A percentile compares a stretch with the other conserved stretches of the same genome.
These are phyloP conservation scores for Penicillium sp. DNA, from an alignment of 2,329 filamentous ascomycete genomes.

Conservation along the genomic window DNA sequence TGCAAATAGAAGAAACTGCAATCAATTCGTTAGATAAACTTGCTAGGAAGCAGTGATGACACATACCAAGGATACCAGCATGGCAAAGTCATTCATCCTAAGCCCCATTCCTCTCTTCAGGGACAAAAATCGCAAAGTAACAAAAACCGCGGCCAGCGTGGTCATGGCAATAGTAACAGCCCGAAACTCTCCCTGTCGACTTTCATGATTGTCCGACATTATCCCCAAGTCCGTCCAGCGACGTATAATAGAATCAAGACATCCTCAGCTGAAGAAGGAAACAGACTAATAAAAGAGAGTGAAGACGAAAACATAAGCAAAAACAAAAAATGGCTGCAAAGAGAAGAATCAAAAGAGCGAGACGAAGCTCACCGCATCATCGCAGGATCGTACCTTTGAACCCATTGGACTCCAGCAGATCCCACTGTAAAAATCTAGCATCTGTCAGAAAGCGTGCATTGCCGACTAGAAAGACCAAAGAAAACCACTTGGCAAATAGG, in stretches of 20 bases:
- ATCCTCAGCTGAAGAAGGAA: not conserved
- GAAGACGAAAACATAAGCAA: not conserved
- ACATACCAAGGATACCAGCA: constrained; percentile 12
- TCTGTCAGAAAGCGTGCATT: not conserved
- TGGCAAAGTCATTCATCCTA: constrained; percentile 8
- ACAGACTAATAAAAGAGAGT: not conserved
- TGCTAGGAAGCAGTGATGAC: not conserved
- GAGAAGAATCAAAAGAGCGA: not conserved
- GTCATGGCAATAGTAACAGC: constrained; percentile 12
- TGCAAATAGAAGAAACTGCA: constrained; percentile 4
- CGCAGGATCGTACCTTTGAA: not conserved
- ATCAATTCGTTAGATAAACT: not conserved
- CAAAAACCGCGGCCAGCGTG: constrained; percentile 9
- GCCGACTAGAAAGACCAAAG: not conserved
- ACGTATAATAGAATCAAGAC: not conserved
- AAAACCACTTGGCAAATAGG: not conserved
- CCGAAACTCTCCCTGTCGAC: constrained; percentile 5
- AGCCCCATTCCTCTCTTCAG: constrained; percentile 3
- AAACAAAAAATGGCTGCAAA: not conserved
- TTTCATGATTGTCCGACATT: constrained; percentile 1
- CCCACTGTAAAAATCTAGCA: not conserved
- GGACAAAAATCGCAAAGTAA: constrained; percentile 9
- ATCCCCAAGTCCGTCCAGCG: not conserved
- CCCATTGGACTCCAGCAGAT: not conserved
- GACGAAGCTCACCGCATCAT: not conserved